Conservation (phyloP, 192 early-diverging fungal genomes). For the Coemansia sp. region DNA sequence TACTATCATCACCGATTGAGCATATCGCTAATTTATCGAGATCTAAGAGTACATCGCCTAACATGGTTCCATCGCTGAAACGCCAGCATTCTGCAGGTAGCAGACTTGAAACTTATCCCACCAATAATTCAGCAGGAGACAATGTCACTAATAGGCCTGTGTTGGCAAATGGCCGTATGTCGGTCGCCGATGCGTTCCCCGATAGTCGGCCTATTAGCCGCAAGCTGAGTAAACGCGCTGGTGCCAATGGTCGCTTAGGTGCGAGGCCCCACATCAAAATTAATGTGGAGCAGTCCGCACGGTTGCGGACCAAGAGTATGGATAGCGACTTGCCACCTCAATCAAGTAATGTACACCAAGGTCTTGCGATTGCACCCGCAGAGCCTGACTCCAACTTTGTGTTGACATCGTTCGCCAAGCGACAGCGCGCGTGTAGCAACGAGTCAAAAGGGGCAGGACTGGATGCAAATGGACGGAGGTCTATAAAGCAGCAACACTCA, state of each 20-base stretch:
- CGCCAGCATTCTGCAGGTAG: background rate
- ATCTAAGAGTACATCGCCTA: background rate
- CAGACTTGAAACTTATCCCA: background rate
- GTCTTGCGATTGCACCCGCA: background rate
- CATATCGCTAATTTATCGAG: background rate
- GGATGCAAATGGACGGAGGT: background rate
- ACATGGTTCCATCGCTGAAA: background rate
- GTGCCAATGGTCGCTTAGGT: constrained; percentile 6
- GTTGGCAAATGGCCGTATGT: constrained; percentile 9
- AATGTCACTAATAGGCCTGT: background rate
- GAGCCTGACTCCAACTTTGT: background rate
- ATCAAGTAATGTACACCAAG: background rate
- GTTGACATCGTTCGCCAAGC: background rate
- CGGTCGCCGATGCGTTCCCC: constrained; percentile 43
- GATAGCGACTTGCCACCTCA: background rate
- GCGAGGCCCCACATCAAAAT: constrained; percentile 18
- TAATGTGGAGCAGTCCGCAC: constrained; percentile 1
- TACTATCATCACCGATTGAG: background rate
- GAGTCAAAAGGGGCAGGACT: background rate
- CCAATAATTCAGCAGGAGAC: background rate
- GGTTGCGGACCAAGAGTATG: constrained; percentile 7
- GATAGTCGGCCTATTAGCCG: constrained; percentile 41
- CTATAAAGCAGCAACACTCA: background rate
- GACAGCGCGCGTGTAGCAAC: background rate
- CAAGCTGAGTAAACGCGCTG: constrained; percentile 16